These are phyloP conservation scores for Cicer pinnatifidum DNA, from an alignment of 306 rosid species.

Conservation along the genomic window DNA sequence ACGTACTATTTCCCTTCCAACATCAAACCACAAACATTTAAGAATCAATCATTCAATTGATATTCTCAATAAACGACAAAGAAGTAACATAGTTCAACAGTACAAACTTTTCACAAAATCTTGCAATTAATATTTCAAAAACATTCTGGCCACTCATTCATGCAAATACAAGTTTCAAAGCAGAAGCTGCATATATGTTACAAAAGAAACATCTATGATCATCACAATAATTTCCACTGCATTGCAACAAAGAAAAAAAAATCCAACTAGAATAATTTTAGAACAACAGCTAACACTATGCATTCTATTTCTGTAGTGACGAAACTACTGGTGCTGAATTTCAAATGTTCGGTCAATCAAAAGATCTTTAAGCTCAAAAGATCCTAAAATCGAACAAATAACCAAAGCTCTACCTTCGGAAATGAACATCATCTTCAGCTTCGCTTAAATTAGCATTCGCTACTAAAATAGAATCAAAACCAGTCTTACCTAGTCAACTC, in stretches of 20 bases:
- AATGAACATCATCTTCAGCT: conserved; percentile 32
- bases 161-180: conserved; percentile 7
- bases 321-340: conserved; percentile 12
- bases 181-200: conserved; percentile 9
- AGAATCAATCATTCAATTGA: conserved; percentile 35
- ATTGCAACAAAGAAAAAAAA: not conserved
- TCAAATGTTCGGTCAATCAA: conserved; percentile 21
- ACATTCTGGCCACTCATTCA: not conserved
- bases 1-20: conserved; percentile 21
- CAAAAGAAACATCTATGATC: not conserved
- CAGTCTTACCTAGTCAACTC: not conserved
- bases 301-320: conserved; percentile 2
- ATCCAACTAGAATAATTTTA: conserved; percentile 24
- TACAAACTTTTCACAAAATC: conserved; percentile 27
- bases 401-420: conserved; percentile 26
- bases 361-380: conserved; percentile 11
- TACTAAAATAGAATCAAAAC: conserved; percentile 12
- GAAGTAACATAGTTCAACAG: conserved; percentile 4
- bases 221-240: not conserved
- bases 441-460: not conserved
- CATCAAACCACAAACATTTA: conserved; percentile 11
- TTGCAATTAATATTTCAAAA: not conserved
- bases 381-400: conserved; percentile 15
- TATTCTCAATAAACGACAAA: conserved; percentile 18
- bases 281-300: conserved; percentile 1